phyloP scores from a whole-genome alignment of 805 yeast genomes.

The Ogataea zsoltii region DNA sequence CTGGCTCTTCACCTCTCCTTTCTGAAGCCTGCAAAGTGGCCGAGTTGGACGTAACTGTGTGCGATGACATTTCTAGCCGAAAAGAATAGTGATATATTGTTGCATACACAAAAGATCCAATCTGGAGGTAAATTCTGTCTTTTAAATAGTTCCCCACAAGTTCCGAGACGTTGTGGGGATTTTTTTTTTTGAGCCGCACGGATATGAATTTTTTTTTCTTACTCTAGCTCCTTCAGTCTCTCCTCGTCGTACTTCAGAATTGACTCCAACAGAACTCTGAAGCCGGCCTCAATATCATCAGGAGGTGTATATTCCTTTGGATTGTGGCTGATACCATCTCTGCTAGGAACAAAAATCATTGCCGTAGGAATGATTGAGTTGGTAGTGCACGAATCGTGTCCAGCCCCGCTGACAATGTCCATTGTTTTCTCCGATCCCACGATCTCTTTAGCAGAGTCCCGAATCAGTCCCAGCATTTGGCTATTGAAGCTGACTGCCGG shows the following conservation, averaged over 20 bases:
- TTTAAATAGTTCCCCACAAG: too few species aligned
- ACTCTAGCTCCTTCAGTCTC: background rate
- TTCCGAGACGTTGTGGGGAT: background rate
- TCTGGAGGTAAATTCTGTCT: too few species aligned
- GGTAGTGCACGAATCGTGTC: constrained; percentile 70
- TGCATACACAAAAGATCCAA: too few species aligned
- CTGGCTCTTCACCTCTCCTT: background rate
- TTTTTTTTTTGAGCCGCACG: background rate
- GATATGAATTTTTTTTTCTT: background rate
- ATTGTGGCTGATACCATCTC: constrained; percentile 66
- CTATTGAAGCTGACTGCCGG: constrained; percentile 59
- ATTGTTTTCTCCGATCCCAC: constrained; percentile 46
- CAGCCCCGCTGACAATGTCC: constrained; percentile 66
- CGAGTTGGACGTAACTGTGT: background rate
- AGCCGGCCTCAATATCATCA: constrained; percentile 62
- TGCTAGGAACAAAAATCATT: constrained; percentile 72
- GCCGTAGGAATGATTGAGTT: constrained; percentile 61
- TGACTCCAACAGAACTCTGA: constrained; percentile 54
- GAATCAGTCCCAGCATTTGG: constrained; percentile 52
- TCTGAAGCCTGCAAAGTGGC: background rate
- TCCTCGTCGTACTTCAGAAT: constrained; percentile 32
- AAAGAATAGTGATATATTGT: too few species aligned
- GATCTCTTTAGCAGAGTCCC: constrained; percentile 49
- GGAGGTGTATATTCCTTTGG: constrained; percentile 67
- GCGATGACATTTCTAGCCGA: background rate